These are phyloP conservation scores for Colletotrichum tamarilloi DNA, from an alignment of 2,329 filamentous ascomycete genomes.

Conservation along the genomic window DNA sequence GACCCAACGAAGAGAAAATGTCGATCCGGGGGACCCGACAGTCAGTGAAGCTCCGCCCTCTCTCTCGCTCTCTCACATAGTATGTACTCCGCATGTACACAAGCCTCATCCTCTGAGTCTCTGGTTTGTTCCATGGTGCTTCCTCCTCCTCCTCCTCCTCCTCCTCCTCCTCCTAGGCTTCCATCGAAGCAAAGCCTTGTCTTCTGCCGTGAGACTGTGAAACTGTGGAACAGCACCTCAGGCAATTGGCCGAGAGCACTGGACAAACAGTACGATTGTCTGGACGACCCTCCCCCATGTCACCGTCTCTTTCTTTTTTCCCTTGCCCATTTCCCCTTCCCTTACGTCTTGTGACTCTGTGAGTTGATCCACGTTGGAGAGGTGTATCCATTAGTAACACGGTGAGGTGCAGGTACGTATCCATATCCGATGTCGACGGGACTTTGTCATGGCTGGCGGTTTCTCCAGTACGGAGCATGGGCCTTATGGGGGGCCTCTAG, in stretches of 20 bases:
- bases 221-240: neutral
- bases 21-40: constrained; percentile 1
- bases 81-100: too few relatives aligned
- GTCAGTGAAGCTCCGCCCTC: neutral
- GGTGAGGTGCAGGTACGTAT: neutral
- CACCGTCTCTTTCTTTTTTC: neutral
- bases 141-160: neutral
- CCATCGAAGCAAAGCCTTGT: neutral
- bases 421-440: neutral
- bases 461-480: too few relatives aligned
- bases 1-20: neutral
- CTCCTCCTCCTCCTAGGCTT: neutral
- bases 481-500: neutral
- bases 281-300: neutral
- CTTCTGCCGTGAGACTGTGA: neutral
- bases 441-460: neutral
- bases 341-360: neutral
- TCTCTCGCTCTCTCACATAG: neutral
- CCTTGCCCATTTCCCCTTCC: neutral
- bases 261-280: neutral
- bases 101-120: neutral
- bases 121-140: neutral
- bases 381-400: neutral
- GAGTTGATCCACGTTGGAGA: neutral
- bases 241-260: neutral